Evolutionary conservation across 2,329 filamentous ascomycete species (phyloP).

Genomic region (Aspergillus eucalypticola): DNA sequence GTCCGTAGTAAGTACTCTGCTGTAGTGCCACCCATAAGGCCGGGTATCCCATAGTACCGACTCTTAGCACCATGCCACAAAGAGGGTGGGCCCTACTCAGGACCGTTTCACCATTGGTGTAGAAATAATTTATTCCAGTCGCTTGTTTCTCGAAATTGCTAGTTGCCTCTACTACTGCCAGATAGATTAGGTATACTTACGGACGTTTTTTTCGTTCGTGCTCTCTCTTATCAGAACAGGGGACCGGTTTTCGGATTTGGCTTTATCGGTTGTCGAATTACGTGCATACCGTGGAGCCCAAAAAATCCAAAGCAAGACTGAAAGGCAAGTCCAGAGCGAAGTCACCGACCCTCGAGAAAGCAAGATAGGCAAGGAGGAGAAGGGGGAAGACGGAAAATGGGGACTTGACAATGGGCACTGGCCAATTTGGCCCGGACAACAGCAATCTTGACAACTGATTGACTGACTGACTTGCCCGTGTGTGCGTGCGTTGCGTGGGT

Average conservation of each 20-base stretch:
- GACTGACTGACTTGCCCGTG: constrained; percentile 6
- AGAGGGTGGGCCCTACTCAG: constrained; percentile 15
- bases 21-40: constrained; percentile 2
- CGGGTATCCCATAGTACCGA: constrained; percentile 1
- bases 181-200: background rate
- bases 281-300: constrained; percentile 3
- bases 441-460: constrained; percentile 7
- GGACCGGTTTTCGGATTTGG: background rate
- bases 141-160: constrained; percentile 11
- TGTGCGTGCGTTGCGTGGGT: background rate
- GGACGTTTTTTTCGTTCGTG: constrained; percentile 9
- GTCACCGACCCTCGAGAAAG: background rate
- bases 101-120: constrained; percentile 19
- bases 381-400: background rate
- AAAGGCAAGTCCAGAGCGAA: constrained; percentile 12
- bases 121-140: constrained; percentile 10
- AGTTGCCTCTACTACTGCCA: constrained; percentile 1
- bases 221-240: constrained; percentile 1
- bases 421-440: constrained; percentile 1
- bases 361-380: background rate
- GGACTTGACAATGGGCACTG: background rate
- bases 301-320: background rate
- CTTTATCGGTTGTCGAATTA: background rate
- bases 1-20: background rate
- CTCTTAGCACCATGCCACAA: constrained; percentile 17